A percentile compares a stretch with the other conserved stretches of the same genome.
Conservation (phyloP, 1,284 basidiomycete species). For the Tilletia indica region DNA sequence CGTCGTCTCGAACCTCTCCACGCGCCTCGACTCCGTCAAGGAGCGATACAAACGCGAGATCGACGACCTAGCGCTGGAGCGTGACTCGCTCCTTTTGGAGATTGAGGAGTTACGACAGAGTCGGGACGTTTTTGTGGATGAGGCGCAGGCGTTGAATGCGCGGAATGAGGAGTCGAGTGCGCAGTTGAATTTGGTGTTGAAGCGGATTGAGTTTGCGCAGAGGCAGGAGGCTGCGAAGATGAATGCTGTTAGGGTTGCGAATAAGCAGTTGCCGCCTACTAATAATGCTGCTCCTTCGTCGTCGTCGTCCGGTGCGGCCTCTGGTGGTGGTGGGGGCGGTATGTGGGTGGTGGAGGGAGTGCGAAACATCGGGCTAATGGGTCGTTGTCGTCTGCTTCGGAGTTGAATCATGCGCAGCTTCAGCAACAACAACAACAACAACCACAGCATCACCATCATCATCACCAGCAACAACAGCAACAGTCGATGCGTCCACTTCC, state of each 20-base stretch:
- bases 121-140: conserved; percentile 81
- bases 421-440: conserved; percentile 1
- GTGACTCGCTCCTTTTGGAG: conserved; percentile 76
- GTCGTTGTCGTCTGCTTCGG: conserved; percentile 1
- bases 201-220: conserved; percentile 34
- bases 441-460: too few relatives aligned
- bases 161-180: conserved; percentile 89
- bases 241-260: neutral
- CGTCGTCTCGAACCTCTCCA: conserved; percentile 72
- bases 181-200: conserved; percentile 66
- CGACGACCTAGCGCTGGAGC: conserved; percentile 75
- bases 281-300: conserved; percentile 29
- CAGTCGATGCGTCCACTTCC: neutral
- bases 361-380: conserved; percentile 17
- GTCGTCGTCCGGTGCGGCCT: conserved; percentile 34
- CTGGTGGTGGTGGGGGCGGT: neutral
- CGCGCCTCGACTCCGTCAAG: conserved; percentile 85
- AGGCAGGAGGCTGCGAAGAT: conserved; percentile 20
- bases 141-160: conserved; percentile 82
- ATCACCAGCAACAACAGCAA: neutral
- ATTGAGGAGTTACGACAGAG: conserved; percentile 82
- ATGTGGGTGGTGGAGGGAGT: conserved; percentile 22
- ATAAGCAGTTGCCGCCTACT: conserved; percentile 17
- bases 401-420: neutral
- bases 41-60: conserved; percentile 82